These are phyloP conservation scores for Aureobasidium melanogenum DNA, from an alignment of 2,329 filamentous ascomycete genomes.

Conservation along the genomic window DNA sequence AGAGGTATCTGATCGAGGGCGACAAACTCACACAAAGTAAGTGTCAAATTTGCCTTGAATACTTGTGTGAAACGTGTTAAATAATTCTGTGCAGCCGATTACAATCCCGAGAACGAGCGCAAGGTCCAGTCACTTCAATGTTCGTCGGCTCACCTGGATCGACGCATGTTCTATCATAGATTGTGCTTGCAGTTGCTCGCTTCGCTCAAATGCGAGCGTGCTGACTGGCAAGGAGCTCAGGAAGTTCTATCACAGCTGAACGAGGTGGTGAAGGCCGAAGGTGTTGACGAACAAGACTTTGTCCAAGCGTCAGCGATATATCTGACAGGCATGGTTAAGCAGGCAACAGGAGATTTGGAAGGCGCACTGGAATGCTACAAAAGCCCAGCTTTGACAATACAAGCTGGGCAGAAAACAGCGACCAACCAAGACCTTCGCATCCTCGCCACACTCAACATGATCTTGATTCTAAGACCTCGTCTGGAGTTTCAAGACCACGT, in stretches of 20 bases:
- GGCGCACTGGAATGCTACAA: slow-evolving; percentile 59
- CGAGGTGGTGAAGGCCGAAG: slow-evolving; percentile 18
- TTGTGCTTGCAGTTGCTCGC: slow-evolving; percentile 64
- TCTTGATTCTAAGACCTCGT: slow-evolving; percentile 37
- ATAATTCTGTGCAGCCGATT: not conserved
- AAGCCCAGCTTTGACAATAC: slow-evolving; percentile 50
- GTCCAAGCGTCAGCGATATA: slow-evolving; percentile 39
- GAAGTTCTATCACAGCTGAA: slow-evolving; percentile 48
- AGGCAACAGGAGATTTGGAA: slow-evolving; percentile 66
- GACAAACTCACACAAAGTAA: slow-evolving; percentile 41
- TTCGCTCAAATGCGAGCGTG: slow-evolving; percentile 60
- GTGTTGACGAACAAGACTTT: slow-evolving; percentile 7
- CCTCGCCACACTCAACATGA: slow-evolving; percentile 39
- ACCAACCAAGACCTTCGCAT: slow-evolving; percentile 34
- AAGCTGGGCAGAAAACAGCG: slow-evolving; percentile 20
- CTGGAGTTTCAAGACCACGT: slow-evolving; percentile 43
- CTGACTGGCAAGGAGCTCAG: slow-evolving; percentile 59
- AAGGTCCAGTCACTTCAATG: slow-evolving; percentile 18
- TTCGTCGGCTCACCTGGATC: slow-evolving; percentile 43
- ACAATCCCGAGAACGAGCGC: slow-evolving; percentile 3
- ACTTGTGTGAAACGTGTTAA: not conserved
- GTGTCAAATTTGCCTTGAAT: not conserved
- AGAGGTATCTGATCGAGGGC: slow-evolving; percentile 50
- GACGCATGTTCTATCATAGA: slow-evolving; percentile 57
- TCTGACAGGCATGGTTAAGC: slow-evolving; percentile 64